phyloP scores from a whole-genome alignment of 768 basidiomycete species.

The Harrya chromipes region DNA sequence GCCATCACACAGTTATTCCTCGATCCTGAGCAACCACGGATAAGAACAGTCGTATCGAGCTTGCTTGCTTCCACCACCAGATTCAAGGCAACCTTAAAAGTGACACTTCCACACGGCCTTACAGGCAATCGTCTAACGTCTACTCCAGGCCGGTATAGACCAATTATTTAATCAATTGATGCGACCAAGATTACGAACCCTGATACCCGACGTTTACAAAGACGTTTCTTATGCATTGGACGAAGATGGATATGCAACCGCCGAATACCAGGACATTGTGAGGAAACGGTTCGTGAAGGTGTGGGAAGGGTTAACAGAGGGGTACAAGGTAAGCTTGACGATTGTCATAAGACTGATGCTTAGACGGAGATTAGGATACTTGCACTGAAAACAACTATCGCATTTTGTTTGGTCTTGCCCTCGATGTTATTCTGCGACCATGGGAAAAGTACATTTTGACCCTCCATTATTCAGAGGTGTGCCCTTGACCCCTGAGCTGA shows the following conservation, averaged over 20 bases:
- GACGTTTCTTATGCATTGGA: slow-evolving; percentile 87
- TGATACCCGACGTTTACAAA: slow-evolving; percentile 86
- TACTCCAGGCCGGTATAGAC: slow-evolving; percentile 72
- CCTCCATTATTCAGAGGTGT: slow-evolving; percentile 85
- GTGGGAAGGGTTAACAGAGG: slow-evolving; percentile 85
- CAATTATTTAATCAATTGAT: slow-evolving; percentile 95
- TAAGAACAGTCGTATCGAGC: slow-evolving; percentile 46
- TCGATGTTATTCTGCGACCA: slow-evolving; percentile 87
- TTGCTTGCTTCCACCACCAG: slow-evolving; percentile 57
- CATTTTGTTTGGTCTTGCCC: slow-evolving; percentile 76
- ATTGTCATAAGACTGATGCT: background rate
- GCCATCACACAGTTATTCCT: slow-evolving; percentile 67
- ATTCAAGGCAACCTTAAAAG: slow-evolving; percentile 73
- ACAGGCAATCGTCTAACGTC: slow-evolving; percentile 2
- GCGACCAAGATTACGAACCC: slow-evolving; percentile 78
- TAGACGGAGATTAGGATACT: slow-evolving; percentile 51
- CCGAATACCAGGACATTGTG: slow-evolving; percentile 83
- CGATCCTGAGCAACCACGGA: slow-evolving; percentile 48
- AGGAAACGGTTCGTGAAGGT: slow-evolving; percentile 86
- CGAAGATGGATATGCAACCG: slow-evolving; percentile 78
- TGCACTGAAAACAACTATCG: slow-evolving; percentile 90
- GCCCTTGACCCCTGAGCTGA: slow-evolving; percentile 11
- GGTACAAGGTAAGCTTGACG: slow-evolving; percentile 66
- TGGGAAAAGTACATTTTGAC: slow-evolving; percentile 89
- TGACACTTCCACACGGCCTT: slow-evolving; percentile 30